Evolutionary conservation across 345 rosid species (phyloP), one percentile per base, ranked within the genome.

Genomic region (Isatis tinctoria): DNA sequence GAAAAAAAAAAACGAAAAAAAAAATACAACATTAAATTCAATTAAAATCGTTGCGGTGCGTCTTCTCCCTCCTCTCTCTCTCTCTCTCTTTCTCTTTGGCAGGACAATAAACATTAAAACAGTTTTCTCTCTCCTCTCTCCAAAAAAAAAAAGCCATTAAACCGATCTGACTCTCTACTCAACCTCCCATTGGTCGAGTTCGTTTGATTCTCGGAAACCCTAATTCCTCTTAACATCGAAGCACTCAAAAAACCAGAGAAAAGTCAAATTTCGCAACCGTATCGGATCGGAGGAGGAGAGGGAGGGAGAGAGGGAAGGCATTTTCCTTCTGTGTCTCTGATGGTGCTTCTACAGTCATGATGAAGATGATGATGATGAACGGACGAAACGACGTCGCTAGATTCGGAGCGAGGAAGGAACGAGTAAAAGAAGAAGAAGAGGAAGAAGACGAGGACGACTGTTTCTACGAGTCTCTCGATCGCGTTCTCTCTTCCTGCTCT

Each of bases 391-490:
- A 79, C 63, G 82, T 58, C 36, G 69, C 49, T 33, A 51, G 53
- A 61, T 60, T 67, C 5, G 82, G 76, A 60, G 79, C 79, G 1
- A 48, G 27, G 53, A 48, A 60, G 3, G 80, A 75, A 20, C 80
- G 81, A 16, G 82, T 84, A 16, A 56, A 49, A 8, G 82, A 69
- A 37, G 41, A 10, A 18, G 49, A 41, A 61, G 78, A 67, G 11
- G 64, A 59, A 48, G 65, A 72, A 14, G 83, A 70, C 6, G 85
- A 82, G 12, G 87, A 84, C 45, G 95, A 91, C 56, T 79, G 78
- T 58, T 91, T 91, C 78, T 91, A 87, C 67, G 97, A 91, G 71
- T 86, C 97, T 12, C 86, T 87, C 27, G 92, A 91, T 80, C 94
- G 97, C 79, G 82, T 88, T 49, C 88, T 87, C 10, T 82, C 86